These are phyloP conservation scores for Phytophthora tentaculata DNA, from an alignment of 352 stramenopile species.

Conservation along the genomic window DNA sequence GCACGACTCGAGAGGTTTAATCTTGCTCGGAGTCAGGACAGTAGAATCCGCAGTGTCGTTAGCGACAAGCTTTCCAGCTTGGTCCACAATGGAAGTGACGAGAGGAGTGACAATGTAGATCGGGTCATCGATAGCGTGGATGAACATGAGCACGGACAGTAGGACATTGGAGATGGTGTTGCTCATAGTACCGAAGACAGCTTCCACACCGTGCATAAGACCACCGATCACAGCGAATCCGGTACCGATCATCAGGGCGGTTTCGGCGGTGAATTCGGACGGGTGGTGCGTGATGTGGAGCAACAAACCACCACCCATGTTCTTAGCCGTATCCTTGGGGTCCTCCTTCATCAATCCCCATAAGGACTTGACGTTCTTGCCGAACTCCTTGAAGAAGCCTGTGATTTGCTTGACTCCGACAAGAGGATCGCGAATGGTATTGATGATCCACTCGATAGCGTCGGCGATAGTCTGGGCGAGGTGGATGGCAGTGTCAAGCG, in stretches of 20 bases:
- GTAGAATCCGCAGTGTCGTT: slow-evolving; percentile 2
- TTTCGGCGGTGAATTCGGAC: slow-evolving; percentile 35
- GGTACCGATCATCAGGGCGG: slow-evolving; percentile 18
- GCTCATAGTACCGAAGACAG: slow-evolving; percentile 30
- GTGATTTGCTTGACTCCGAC: slow-evolving; percentile 18
- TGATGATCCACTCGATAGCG: slow-evolving; percentile 28
- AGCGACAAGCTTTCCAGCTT: slow-evolving; percentile 5
- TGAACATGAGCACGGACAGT: slow-evolving; percentile 34
- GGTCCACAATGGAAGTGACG: slow-evolving; percentile 30
- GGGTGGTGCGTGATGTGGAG: slow-evolving; percentile 34
- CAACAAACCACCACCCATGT: slow-evolving; percentile 35
- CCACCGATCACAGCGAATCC: slow-evolving; percentile 31
- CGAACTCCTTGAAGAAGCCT: slow-evolving; percentile 26
- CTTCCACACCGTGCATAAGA: slow-evolving; percentile 26
- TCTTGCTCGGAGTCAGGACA: not conserved
- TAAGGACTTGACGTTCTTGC: slow-evolving; percentile 22
- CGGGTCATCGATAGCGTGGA: slow-evolving; percentile 37
- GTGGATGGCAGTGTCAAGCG: slow-evolving; percentile 20
- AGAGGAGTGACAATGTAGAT: slow-evolving; percentile 37
- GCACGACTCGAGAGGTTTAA: slow-evolving; percentile 16
- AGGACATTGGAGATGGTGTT: slow-evolving; percentile 20
- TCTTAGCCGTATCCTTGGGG: slow-evolving; percentile 26
- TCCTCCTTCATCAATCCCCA: slow-evolving; percentile 31
- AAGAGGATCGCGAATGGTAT: slow-evolving; percentile 26
- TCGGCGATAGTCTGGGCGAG: slow-evolving; percentile 28